Evolutionary conservation across 208 protist species (phyloP), one percentile per base, ranked within the genome.

Genomic region (Angomonas desouzai): DNA sequence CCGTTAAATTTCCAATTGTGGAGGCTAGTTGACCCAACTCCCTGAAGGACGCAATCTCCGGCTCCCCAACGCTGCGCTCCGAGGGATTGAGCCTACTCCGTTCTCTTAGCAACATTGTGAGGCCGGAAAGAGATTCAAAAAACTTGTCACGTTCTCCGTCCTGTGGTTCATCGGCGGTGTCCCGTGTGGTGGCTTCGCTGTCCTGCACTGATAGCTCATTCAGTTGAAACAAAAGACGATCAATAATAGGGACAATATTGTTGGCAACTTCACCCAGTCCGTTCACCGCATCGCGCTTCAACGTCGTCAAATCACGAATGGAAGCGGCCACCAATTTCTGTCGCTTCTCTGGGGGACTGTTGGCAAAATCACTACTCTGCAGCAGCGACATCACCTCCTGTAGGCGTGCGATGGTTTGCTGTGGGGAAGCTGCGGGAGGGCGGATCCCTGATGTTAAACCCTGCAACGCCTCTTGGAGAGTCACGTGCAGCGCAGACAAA

Each of bases 311-410:
- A 23, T 66, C 57, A 20, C n/a, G 4, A 1, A 23, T 57, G 27
- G 70, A 30, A 23, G 47, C 43, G 30, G 51, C 45, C 40, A 76
- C 43, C 55, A 76, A 66, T 45, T 60, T 18, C 27, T 70, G 62
- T n/a, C 72, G 70, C 43, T 64, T 68, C 9, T 48, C 32, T 16
- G 56, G 43, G 18, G 72, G 27, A 29, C 76, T 71, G 33, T 48
- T 55, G 47, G 40, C 36, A 70, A 90, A 81, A 51, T 72, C 77
- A 23, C 62, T 32, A 3, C 66, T 77, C 59, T 83, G 73, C 28
- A 87, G 55, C 20, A 71, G 33, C 11, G 48, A 49, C 55, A 81
- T 68, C 22, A 90, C 58, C 1, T 36, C 32, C 53, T 85, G 74
- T n/a, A 91, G 64, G 22, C 74, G 66, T 34, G 59, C 32, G 16